A percentile compares a stretch with the other conserved stretches of the same genome.
Conservation (phyloP, 163 green algal genomes). For the Chlamydomonas reinhardtii region DNA sequence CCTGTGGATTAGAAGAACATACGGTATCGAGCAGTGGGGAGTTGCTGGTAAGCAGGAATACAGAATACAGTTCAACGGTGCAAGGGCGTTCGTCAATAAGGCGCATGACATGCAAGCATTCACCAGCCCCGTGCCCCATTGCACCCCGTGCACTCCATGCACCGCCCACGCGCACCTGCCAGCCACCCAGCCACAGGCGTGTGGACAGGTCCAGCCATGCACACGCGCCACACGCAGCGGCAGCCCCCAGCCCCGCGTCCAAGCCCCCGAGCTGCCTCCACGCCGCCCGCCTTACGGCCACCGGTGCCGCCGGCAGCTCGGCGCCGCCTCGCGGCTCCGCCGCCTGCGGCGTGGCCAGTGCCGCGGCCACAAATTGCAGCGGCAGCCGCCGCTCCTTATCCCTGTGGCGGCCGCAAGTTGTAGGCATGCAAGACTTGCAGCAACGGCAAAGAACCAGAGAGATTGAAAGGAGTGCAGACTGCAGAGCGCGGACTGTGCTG, state of each 20-base stretch:
- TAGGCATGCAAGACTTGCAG: no score
- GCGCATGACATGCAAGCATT: no score
- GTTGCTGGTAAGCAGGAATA: no score
- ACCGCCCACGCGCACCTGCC: neutral
- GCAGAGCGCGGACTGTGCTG: no score
- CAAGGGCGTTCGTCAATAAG: no score
- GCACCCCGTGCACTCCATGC: no score
- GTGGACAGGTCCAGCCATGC: neutral
- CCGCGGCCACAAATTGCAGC: slow-evolving; percentile 4
- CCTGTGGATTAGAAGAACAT: no score
- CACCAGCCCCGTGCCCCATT: no score
- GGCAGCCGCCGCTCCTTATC: neutral
- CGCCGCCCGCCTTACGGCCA: neutral
- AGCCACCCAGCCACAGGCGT: slow-evolving; percentile 13
- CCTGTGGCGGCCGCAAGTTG: neutral
- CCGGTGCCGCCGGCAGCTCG: neutral
- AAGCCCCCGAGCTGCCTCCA: slow-evolving; percentile 10
- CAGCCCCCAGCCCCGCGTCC: neutral
- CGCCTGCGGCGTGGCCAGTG: neutral
- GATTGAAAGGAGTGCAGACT: no score
- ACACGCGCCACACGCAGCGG: neutral
- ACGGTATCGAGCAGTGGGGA: no score
- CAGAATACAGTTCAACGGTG: no score
- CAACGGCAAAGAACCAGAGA: no score
- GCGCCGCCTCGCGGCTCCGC: neutral